phyloP scores from a whole-genome alignment of 148 eudicot species.

The Vaccinium vitisidaea region DNA sequence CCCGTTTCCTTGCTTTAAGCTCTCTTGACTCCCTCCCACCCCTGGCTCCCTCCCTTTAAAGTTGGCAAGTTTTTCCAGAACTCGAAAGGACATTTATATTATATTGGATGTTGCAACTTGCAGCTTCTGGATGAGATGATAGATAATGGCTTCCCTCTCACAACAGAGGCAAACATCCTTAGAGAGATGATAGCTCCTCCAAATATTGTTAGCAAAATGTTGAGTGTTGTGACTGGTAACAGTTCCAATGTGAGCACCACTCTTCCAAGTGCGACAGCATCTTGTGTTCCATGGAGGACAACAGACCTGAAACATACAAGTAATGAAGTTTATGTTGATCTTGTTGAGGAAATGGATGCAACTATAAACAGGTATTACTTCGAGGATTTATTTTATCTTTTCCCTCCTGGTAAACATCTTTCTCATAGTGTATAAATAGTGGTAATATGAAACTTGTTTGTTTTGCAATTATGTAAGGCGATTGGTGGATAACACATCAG shows the following conservation, averaged over 20 bases:
- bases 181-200: slow-evolving; percentile 98
- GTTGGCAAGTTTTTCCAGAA: neutral
- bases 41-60: neutral
- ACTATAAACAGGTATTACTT: slow-evolving; percentile 61
- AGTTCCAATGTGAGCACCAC: slow-evolving; percentile 78
- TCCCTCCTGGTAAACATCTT: neutral
- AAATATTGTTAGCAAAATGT: slow-evolving; percentile 80
- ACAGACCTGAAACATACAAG: slow-evolving; percentile 77
- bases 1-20: neutral
- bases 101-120: slow-evolving; percentile 25
- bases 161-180: slow-evolving; percentile 88
- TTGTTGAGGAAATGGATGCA: slow-evolving; percentile 95
- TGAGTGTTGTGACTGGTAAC: slow-evolving; percentile 95
- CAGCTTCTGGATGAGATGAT: slow-evolving; percentile 99
- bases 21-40: neutral
- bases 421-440: neutral
- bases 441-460: neutral
- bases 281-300: slow-evolving; percentile 96
- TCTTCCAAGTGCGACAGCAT: slow-evolving; percentile 82
- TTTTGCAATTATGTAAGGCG: neutral
- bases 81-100: slow-evolving; percentile 14
- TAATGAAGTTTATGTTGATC: slow-evolving; percentile 86
- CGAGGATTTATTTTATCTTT: neutral
- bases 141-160: slow-evolving; percentile 96
- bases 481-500: neutral